Conservation (phyloP, 345 rosid species). For the Salix arbutifolia region DNA sequence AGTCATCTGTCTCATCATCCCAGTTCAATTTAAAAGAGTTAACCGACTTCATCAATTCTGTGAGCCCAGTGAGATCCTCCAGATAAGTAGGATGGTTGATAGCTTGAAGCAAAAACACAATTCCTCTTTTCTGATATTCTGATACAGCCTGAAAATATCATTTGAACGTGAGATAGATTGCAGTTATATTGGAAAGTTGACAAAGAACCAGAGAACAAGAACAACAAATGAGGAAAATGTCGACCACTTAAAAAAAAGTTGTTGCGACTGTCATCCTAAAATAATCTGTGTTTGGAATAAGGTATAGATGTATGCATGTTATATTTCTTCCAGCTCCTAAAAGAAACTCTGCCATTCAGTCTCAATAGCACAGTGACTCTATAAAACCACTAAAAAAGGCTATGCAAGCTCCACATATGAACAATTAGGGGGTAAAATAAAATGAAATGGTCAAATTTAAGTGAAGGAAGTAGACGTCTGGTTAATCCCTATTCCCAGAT, state of each 20-base stretch:
- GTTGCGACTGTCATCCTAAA: background rate
- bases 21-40: constrained; percentile 62
- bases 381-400: background rate
- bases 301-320: background rate
- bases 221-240: background rate
- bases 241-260: background rate
- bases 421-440: background rate
- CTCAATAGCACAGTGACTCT: background rate
- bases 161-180: background rate
- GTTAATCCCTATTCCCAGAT: background rate
- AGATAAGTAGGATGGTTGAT: constrained; percentile 92
- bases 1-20: constrained; percentile 49
- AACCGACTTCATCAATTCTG: constrained; percentile 74
- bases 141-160: constrained; percentile 57
- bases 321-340: background rate
- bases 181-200: background rate
- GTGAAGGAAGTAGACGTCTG: background rate
- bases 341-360: background rate
- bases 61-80: constrained; percentile 89
- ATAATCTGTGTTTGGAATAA: background rate
- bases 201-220: background rate
- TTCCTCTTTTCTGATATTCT: constrained; percentile 59
- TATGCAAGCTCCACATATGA: background rate
- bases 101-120: constrained; percentile 70
- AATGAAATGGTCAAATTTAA: too few species aligned